Evolutionary conservation across 768 basidiomycete species (phyloP), one percentile per base, ranked within the genome.

Genomic region (Cystobasidiopsis lactophilus): DNA sequence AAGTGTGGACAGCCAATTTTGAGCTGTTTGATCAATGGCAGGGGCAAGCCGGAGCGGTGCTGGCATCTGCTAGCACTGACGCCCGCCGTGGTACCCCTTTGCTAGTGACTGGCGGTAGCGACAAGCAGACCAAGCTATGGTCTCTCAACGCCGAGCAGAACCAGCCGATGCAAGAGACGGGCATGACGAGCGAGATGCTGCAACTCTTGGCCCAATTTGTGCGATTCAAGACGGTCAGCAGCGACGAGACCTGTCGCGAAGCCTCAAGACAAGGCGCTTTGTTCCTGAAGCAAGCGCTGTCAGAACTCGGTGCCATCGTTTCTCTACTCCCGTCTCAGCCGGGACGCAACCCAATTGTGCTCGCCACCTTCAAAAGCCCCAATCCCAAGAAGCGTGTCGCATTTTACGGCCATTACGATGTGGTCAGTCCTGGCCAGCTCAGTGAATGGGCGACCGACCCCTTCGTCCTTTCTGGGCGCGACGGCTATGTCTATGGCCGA

Each of bases 351-450:
- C 91, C 93, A 0, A 71, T 96, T 9, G 88, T 96, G 0, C 71
- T 93, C 10, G 89, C 80, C 0, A 86, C 77, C 1, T 98, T 96
- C 71, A 72, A 74, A 57, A 65, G 69, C 5, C 30, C 51, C 19
- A 53, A 49, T 26, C n/a, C 45, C 9, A 79, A 78, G 55, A 82
- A 76, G 5, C 74, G 89, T 4, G 72, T 96, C 2, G 69, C 95
- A 13, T 89, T 91, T 66, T 98, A 96, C 59, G 91, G 88, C 78
- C 93, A 98, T 65, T 98, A 96, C 68, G 93, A 98, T 60, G 85
- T 96, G n/a, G 84, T 96, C 45, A 71, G 80, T 0, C 86, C 88
- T 0, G 40, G 35, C 16, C 77, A 76, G 0, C 66, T 69, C 10
- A 70, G 75, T 5, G 76, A 78, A 13, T 95, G 91, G 91, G 67